Conservation (phyloP, 2,329 filamentous ascomycete species). For the Hymenoscyphus repandus region DNA sequence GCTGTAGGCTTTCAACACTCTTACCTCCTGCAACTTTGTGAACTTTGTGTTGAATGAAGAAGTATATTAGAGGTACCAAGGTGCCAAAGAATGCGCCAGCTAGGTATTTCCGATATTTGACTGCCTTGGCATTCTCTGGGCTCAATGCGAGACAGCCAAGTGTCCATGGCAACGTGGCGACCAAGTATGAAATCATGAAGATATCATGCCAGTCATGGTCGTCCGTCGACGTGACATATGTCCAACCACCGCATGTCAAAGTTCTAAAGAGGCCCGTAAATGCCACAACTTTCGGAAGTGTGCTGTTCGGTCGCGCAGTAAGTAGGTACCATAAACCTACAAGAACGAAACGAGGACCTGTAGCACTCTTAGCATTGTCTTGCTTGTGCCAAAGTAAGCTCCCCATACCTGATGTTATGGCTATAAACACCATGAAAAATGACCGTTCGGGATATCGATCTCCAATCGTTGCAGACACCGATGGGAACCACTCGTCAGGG, state of each 20-base stretch:
- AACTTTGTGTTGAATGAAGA: slow-evolving; percentile 98
- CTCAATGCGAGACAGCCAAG: slow-evolving; percentile 83
- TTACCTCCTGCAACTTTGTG: slow-evolving; percentile 88
- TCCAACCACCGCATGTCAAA: slow-evolving; percentile 94
- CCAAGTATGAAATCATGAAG: slow-evolving; percentile 97
- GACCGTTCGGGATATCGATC: slow-evolving; percentile 95
- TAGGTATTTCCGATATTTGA: slow-evolving; percentile 85
- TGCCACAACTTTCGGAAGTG: slow-evolving; percentile 76
- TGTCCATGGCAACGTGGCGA: slow-evolving; percentile 94
- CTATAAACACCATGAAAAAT: slow-evolving; percentile 96
- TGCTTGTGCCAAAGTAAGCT: not conserved
- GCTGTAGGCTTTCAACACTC: slow-evolving; percentile 27
- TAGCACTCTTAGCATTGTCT: slow-evolving; percentile 13
- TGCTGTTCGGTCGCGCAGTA: slow-evolving; percentile 68
- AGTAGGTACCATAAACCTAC: slow-evolving; percentile 90
- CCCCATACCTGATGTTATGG: slow-evolving; percentile 75
- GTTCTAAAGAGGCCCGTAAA: slow-evolving; percentile 80
- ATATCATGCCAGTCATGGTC: slow-evolving; percentile 99
- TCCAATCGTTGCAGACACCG: slow-evolving; percentile 93
- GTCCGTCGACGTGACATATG: slow-evolving; percentile 96
- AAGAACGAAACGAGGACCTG: slow-evolving; percentile 83
- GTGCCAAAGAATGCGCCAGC: slow-evolving; percentile 84
- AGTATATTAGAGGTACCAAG: slow-evolving; percentile 86
- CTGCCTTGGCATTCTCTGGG: slow-evolving; percentile 73
- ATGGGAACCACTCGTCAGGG: slow-evolving; percentile 93